Base-by-base conservation (phyloP, 305 asterid genomes). In the Plantago coronopus region DNA sequence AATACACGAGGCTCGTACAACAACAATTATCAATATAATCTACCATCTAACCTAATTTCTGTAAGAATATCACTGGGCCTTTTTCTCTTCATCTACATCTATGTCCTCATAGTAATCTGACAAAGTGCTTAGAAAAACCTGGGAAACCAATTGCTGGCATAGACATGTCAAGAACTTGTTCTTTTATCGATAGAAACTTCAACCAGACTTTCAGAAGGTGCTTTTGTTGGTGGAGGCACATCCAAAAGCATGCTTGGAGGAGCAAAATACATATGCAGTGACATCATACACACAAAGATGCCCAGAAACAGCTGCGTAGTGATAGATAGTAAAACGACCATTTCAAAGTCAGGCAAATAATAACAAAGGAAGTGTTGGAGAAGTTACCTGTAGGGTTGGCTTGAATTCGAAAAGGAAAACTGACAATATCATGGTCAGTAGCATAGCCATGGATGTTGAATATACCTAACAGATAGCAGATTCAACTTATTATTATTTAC, bases 371-470 rank as follows among this genome's bases (percentile, higher is more conserved):
- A 37, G 55, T 46, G 51, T 29, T 51, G 11, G 21, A 23, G 62
- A 57, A 20, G 66, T 65, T 62, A 90, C 97, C 83, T 90, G 97
- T 67, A 80, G 64, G 17, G 95, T 90, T 68, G 96, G 96, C 74
- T 75, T 85, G 83, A 90, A 90, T 66, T 74, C 71, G 84, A 90
- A 93, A 72, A 93, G 91, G 80, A 79, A 79, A 61, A 78, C 91
- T 7, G 98, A 91, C 44, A 87, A 54, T 45, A 89, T 71, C 95
- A 85, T 89, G 12, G 98, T 91, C 69, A 91, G 76, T 48, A 91
- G 78, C 97, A 93, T 93, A 47, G 99, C 97, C 97, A 93, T 89
- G 67, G 98, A 91, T 8, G 98, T 89, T 42, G 98, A 87, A 61
- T 93, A 93, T 31, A 93, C 99, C 97, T 93, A 53, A 48, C 5